Percentiles rank a stretch among this genome's conserved stretches.
phyloP scores from a whole-genome alignment of 2,329 filamentous ascomycete species.

The Cladosporium sp. region DNA sequence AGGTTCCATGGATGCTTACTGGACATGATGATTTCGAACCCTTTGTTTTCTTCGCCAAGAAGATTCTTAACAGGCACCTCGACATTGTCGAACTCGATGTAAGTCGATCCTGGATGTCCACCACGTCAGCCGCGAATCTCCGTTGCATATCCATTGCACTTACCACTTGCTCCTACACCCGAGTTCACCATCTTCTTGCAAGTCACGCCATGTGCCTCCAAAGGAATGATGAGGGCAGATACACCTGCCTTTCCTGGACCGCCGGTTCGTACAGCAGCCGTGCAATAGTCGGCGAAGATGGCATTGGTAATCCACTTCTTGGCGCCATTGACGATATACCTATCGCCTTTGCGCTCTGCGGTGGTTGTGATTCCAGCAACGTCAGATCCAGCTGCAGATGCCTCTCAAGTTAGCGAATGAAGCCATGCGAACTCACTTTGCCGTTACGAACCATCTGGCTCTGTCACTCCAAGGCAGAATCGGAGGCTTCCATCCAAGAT shows the following conservation, averaged over 20 bases:
- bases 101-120: not conserved
- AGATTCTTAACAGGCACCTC: constrained; percentile 55
- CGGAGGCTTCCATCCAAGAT: constrained; percentile 59
- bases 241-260: constrained; percentile 55
- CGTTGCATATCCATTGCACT: constrained; percentile 24
- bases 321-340: constrained; percentile 63
- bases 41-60: constrained; percentile 55
- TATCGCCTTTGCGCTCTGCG: constrained; percentile 44
- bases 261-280: constrained; percentile 62
- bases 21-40: constrained; percentile 59
- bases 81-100: constrained; percentile 56
- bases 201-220: constrained; percentile 51
- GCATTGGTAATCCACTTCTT: constrained; percentile 62
- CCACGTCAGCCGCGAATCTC: not conserved
- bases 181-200: constrained; percentile 61
- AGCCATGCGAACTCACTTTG: not conserved
- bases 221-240: constrained; percentile 59
- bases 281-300: constrained; percentile 36
- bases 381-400: constrained; percentile 52
- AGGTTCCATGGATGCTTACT: constrained; percentile 20
- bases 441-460: constrained; percentile 50
- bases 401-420: not conserved
- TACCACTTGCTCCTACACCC: constrained; percentile 65
- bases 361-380: constrained; percentile 64
- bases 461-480: constrained; percentile 66